Conservation (phyloP, 345 rosid species). For the Gynandropsis gynandra region DNA sequence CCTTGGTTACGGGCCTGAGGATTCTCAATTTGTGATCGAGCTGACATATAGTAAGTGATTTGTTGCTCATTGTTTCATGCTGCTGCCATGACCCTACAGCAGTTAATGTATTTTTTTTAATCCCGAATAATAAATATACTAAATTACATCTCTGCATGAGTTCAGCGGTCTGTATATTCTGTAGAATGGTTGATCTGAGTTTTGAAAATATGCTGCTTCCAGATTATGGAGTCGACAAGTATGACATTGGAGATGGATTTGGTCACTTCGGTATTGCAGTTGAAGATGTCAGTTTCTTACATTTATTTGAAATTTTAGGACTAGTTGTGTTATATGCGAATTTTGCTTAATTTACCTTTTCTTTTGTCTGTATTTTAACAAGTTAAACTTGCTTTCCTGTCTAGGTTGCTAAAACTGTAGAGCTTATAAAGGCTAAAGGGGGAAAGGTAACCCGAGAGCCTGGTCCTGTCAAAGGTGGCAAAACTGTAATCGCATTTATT, state of each 20-base stretch:
- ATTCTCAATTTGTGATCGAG: slow-evolving; percentile 87
- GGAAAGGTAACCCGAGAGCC: slow-evolving; percentile 90
- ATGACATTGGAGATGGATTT: slow-evolving; percentile 81
- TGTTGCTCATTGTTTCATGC: background rate
- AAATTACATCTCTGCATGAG: background rate
- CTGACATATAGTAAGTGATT: slow-evolving; percentile 75
- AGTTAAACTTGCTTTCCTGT: background rate
- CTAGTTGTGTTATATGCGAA: background rate
- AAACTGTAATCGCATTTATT: slow-evolving; percentile 78
- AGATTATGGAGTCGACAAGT: slow-evolving; percentile 96
- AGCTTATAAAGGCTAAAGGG: slow-evolving; percentile 81
- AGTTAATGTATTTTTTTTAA: background rate
- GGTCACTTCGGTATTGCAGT: slow-evolving; percentile 97
- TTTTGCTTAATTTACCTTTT: background rate
- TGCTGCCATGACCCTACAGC: slow-evolving; percentile 2
- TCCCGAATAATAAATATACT: too few relatives aligned
- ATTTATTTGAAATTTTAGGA: background rate
- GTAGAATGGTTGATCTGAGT: slow-evolving; percentile 2
- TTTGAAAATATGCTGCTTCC: slow-evolving; percentile 10
- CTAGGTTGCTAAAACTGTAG: slow-evolving; percentile 80
- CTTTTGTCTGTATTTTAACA: slow-evolving; percentile 4
- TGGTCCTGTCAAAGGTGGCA: slow-evolving; percentile 92
- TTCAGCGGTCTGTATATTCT: slow-evolving; percentile 3
- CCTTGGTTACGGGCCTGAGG: slow-evolving; percentile 98
- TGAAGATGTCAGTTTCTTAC: slow-evolving; percentile 66